These are phyloP conservation scores for Calonectria crousiana DNA, from an alignment of 2,329 filamentous ascomycete genomes.

Conservation along the genomic window DNA sequence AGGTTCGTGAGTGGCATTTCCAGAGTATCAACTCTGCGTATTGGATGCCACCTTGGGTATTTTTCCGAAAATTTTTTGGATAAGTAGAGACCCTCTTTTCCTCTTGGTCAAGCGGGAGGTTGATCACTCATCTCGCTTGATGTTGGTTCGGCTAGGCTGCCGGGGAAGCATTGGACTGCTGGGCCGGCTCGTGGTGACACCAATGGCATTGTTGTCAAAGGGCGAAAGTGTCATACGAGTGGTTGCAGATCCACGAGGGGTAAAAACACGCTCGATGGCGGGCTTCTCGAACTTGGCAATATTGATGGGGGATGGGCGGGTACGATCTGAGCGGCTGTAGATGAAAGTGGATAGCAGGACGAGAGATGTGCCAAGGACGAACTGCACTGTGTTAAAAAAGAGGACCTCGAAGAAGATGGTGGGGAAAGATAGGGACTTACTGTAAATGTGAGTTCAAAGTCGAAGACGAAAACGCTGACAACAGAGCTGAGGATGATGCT, in stretches of 20 bases:
- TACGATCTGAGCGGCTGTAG: slow-evolving; percentile 77
- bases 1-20: slow-evolving; percentile 33
- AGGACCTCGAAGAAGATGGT: not conserved
- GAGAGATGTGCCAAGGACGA: slow-evolving; percentile 81
- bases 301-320: slow-evolving; percentile 73
- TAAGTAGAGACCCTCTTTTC: not conserved
- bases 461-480: slow-evolving; percentile 87
- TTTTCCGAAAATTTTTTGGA: not conserved
- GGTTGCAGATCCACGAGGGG: slow-evolving; percentile 50
- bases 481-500: slow-evolving; percentile 91
- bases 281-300: slow-evolving; percentile 85
- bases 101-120: no score
- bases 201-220: slow-evolving; percentile 54
- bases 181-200: slow-evolving; percentile 60
- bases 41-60: slow-evolving; percentile 6
- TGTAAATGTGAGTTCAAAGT: slow-evolving; percentile 78
- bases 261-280: slow-evolving; percentile 63
- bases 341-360: slow-evolving; percentile 88
- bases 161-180: slow-evolving; percentile 58
- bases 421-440: slow-evolving; percentile 64
- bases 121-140: slow-evolving; percentile 53
- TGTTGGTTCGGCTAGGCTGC: slow-evolving; percentile 53
- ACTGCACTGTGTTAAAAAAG: slow-evolving; percentile 64
- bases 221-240: slow-evolving; percentile 54
- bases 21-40: slow-evolving; percentile 9